Evolutionary conservation across 2,329 filamentous ascomycete species (phyloP), one percentile per base, ranked within the genome.

Genomic region (Fusarium acutatum): DNA sequence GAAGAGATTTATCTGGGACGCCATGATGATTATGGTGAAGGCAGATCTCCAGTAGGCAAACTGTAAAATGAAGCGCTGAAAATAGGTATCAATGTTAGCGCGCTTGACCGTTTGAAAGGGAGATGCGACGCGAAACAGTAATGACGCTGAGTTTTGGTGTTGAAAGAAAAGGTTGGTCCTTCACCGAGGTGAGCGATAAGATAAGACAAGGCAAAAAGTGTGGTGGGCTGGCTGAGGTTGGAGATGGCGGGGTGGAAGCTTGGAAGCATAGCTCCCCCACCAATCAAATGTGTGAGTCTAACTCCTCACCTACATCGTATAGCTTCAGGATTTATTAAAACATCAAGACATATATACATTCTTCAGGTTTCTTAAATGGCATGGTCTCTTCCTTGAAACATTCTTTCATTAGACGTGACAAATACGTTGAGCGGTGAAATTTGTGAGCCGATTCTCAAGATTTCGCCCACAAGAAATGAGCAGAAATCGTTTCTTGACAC

Each of bases 1-100:
- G 83, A 98, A 92, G 77, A 94, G 91, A 79, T 91, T 89, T 83
- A 90, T 89, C 79, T 91, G 90, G 75, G 90, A 88, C 44, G 92
- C 87, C 89, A 94, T 93, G 34, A n/a, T 68, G 60, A 64, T 52
- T 22, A 46, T 38, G 43, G 28, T 50, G 26, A 22, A 40, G 40
- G 26, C 35, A 40, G 28, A 11, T 37, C 14, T 40, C 49, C 68
- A 58, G 30, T 50, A 20, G 3, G 11, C 6, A 46, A 30, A 47
- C 5, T 59, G 15, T 22, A 18, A 30, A 18, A 17, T 26, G 7
- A 38, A 11, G 10, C 43, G 40, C 13, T 50, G 28, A 7, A 30
- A 20, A 20, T 12, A 6, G 24, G 15, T 35, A 43, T 24, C 9
- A 26, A 22, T 6, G 34, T 14, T 30, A 43, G 24, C 32, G 35